These are phyloP conservation scores for Volvariella surrecta DNA, from an alignment of 1,284 basidiomycete species.

Conservation along the genomic window DNA sequence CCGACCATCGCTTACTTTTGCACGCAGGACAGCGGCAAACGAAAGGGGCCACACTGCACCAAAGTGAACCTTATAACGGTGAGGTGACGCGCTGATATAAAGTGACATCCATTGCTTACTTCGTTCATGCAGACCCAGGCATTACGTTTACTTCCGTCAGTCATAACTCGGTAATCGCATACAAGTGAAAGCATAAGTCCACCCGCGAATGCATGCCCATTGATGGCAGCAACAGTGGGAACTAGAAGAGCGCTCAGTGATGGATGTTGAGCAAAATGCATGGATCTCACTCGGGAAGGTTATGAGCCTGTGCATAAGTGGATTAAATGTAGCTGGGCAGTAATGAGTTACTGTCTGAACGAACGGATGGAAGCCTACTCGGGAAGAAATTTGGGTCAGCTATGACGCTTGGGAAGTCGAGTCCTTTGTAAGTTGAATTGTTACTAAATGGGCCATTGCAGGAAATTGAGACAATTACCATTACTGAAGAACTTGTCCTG, in stretches of 20 bases:
- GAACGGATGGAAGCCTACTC: slow-evolving; percentile 31
- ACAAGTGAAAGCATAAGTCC: slow-evolving; percentile 74
- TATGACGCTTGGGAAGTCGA: slow-evolving; percentile 61
- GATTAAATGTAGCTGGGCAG: slow-evolving; percentile 43
- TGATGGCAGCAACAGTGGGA: slow-evolving; percentile 81
- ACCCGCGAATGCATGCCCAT: slow-evolving; percentile 88
- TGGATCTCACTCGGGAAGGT: slow-evolving; percentile 57
- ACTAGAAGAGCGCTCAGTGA: slow-evolving; percentile 31
- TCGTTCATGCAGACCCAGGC: slow-evolving; percentile 95
- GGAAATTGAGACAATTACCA: slow-evolving; percentile 30
- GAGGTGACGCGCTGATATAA: not conserved
- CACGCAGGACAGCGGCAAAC: slow-evolving; percentile 57
- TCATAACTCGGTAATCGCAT: slow-evolving; percentile 91
- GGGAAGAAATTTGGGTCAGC: slow-evolving; percentile 70
- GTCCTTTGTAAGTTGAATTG: no score
- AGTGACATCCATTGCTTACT: slow-evolving; percentile 27
- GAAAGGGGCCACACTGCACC: slow-evolving; percentile 75
- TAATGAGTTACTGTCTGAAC: no score
- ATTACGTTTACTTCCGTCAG: slow-evolving; percentile 65
- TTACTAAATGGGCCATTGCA: not conserved
- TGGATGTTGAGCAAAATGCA: not conserved
- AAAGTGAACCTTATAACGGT: slow-evolving; percentile 59
- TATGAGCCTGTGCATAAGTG: slow-evolving; percentile 44
- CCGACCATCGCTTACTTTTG: slow-evolving; percentile 56
- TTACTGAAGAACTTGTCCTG: slow-evolving; percentile 90